Base-by-base conservation (phyloP, 2,329 filamentous ascomycete species). In the Pseudogymnoascus verrucosus region DNA sequence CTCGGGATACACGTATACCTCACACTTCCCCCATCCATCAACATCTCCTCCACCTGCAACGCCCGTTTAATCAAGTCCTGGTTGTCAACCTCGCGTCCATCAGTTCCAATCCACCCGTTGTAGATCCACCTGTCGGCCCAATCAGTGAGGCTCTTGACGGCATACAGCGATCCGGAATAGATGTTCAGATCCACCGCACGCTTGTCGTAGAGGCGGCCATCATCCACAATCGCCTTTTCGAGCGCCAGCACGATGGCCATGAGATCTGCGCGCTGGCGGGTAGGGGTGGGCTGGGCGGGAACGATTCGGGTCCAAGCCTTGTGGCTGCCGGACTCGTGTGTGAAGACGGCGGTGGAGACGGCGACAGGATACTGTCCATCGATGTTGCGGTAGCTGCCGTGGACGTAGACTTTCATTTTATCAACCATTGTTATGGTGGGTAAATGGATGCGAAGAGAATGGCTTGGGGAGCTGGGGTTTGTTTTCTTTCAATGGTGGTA, bases 101-200 rank as follows among this genome's bases (percentile, higher is more conserved):
- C 51, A 14, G 51, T 57, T 36, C 51, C 51, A 14, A 57, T 36
- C 51, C 51, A 57, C 5, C 51, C 28, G 5, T 57, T 57, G 11
- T 57, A 57, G 10, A 57, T 57, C 51, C 51, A 57, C n/a, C 51
- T 57, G 28, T 57, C 51, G 2, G 51, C 51, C 51, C 51, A 57
- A 34, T 57, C 51, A 5, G 51, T 57, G 26, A 36, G 51, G 3
- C 51, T 57, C n/a, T 57, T 57, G 8, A 57, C 51, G 51, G 51
- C 51, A 34, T 57, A 57, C 11, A 34, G 28, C 16, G 51, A 57
- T 36, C n/a, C 51, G 6, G 51, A 57, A 14, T 57, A 57, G 10
- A 57, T 57, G 11, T 57, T 57, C 10, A 57, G n/a, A 8, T 57
- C 51, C 2, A 57, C 51, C 3, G 28, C 16, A 5, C 28, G 51